Evolutionary conservation across 495 filamentous ascomycete genomes (phyloP), one percentile per base, ranked within the genome.

Genomic region (Hypoxylon lenormandii): DNA sequence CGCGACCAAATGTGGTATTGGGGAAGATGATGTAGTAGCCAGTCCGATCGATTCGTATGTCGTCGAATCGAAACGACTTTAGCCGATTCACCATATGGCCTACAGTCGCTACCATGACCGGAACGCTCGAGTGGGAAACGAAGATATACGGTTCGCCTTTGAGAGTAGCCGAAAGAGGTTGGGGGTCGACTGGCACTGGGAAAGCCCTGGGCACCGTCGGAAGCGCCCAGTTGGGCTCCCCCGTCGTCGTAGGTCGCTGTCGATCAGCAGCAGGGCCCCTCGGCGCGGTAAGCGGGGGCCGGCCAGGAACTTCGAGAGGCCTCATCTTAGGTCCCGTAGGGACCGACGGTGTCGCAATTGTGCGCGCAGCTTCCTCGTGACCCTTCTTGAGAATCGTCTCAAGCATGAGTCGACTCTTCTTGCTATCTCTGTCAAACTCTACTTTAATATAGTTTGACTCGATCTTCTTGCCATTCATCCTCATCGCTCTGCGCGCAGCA

Each of bases 11-110:
- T 28, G 84, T 81, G 12, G 86, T 90, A 67, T 92, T 90, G 48
- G 90, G 88, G 70, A 98, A 99, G 28, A 91, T 83, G 67, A 98
- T 88, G 76, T 92, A 98, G 78, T 97, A 99, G 0, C 95, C 95
- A 7, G 86, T 89, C 49, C 84, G 86, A 73, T 99, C 95, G 46
- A 87, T 88, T 40, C 92, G 84, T 53, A 98, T 90, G 52, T 91
- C 85, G 57, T 89, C 89, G 77, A 92, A 90, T 53, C 85, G 78
- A 74, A 88, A 96, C 13, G 87, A 84, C 74, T 92, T 93, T 26
- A 98, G 81, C 19, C 94, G 87, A 77, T 92, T 94, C 77, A 90
- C 90, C 77, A 99, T 81, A 77, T 99, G 95, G 1, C 87, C 84
- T 43, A 97, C 84, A 1, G 93, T 97, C 2, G 91, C 85, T 5